A percentile compares a stretch with the other conserved stretches of the same genome.
These are phyloP conservation scores for Prunella vulgaris DNA, from an alignment of 257 asterid species.

Conservation along the genomic window DNA sequence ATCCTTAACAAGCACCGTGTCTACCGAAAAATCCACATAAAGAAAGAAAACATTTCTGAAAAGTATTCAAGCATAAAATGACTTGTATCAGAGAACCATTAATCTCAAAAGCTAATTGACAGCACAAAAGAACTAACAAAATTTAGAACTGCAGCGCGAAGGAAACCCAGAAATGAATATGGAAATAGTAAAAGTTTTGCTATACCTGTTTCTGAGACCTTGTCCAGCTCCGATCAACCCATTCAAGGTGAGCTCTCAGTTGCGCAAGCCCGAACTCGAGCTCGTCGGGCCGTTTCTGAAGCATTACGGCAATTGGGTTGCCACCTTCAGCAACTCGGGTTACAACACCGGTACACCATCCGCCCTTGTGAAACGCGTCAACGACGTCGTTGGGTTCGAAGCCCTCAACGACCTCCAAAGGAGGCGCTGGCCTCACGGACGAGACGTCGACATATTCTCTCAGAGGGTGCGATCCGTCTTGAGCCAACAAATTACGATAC, in stretches of 20 bases:
- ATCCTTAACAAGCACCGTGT: neutral
- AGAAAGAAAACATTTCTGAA: neutral
- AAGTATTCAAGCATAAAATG: neutral
- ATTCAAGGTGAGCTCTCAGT: neutral
- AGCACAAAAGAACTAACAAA: too few species aligned
- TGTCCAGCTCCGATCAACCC: neutral
- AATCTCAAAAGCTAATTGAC: neutral
- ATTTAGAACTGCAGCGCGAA: neutral
- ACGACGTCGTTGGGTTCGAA: neutral
- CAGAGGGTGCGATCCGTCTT: neutral
- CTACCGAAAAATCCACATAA: neutral
- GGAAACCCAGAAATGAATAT: neutral
- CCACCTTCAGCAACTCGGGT: neutral
- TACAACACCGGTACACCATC: neutral
- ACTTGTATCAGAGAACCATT: neutral
- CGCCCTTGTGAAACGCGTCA: neutral
- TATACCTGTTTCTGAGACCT: constrained; percentile 50
- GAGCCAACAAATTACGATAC: neutral
- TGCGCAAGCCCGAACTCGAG: neutral
- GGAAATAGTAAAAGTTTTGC: neutral
- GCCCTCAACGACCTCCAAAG: neutral
- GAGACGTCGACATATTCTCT: neutral
- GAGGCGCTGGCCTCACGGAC: neutral
- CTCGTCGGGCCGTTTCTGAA: neutral
- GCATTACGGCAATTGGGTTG: neutral